Conservation (phyloP, 1,284 basidiomycete species). For the Ustilago curta region DNA sequence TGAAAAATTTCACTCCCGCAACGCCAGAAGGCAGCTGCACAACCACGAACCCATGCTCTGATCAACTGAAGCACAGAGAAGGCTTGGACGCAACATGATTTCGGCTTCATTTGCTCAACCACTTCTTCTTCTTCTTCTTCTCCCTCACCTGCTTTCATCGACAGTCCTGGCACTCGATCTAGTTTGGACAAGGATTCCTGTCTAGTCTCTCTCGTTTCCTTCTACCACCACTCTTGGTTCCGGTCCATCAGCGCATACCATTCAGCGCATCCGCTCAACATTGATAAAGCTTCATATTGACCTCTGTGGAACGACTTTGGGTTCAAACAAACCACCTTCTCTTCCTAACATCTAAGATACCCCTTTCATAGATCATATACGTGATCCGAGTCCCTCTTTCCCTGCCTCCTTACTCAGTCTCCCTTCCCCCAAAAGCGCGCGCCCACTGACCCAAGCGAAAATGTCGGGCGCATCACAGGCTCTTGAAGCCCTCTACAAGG, state of each 20-base stretch:
- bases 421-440: conserved; percentile 14
- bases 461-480: conserved; percentile 44
- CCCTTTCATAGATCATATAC: not conserved
- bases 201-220: conserved; percentile 6
- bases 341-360: conserved; percentile 17
- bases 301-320: not conserved
- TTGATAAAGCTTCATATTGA: conserved; percentile 11
- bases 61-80: not conserved
- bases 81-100: not conserved
- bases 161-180: conserved; percentile 14
- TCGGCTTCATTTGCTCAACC: not conserved
- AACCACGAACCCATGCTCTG: not conserved
- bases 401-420: not conserved
- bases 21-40: not conserved
- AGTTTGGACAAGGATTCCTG: not conserved
- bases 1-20: not conserved
- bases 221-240: conserved; percentile 37
- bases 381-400: not conserved
- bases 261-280: conserved; percentile 10
- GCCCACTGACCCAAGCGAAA: conserved; percentile 3
- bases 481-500: conserved; percentile 58
- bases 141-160: conserved; percentile 26
- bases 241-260: conserved; percentile 13
- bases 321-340: no score
- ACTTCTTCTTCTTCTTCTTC: conserved; percentile 7